These are phyloP conservation scores for Monosporozyma yasuniensis DNA, from an alignment of 805 yeast genomes.

Conservation along the genomic window DNA sequence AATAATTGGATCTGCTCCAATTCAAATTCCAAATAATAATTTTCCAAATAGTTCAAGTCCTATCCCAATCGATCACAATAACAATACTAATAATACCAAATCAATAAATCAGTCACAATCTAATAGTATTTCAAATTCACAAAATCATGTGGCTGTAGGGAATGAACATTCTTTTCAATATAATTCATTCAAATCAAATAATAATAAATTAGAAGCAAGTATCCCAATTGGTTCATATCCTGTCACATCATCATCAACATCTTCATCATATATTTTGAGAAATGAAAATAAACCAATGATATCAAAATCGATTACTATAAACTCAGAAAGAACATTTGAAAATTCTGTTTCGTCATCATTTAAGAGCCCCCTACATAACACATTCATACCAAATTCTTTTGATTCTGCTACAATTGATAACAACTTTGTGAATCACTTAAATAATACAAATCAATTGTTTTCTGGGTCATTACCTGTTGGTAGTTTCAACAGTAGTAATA, in stretches of 20 bases:
- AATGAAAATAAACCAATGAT: background rate
- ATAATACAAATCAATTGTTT: background rate
- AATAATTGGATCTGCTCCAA: constrained; percentile 1
- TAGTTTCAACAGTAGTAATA: background rate
- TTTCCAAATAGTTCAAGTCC: background rate
- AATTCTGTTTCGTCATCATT: background rate
- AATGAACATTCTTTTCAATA: background rate
- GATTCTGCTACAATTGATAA: background rate
- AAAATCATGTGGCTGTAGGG: background rate
- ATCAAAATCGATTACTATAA: background rate
- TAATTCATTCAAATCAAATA: background rate
- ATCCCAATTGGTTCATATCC: background rate
- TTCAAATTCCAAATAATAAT: constrained; percentile 1
- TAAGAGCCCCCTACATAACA: background rate
- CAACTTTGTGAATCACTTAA: background rate
- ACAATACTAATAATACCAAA: background rate
- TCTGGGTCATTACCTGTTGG: background rate
- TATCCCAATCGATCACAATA: background rate
- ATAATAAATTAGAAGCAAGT: background rate
- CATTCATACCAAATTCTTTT: background rate
- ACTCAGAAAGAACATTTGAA: background rate
- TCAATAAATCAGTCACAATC: background rate
- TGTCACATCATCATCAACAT: background rate
- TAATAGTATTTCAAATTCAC: background rate
- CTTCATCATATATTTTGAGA: background rate